A percentile compares a stretch with the other conserved stretches of the same genome.
These are phyloP conservation scores for Oldenlandia corymbosa DNA, from an alignment of 257 asterid species.

Conservation along the genomic window DNA sequence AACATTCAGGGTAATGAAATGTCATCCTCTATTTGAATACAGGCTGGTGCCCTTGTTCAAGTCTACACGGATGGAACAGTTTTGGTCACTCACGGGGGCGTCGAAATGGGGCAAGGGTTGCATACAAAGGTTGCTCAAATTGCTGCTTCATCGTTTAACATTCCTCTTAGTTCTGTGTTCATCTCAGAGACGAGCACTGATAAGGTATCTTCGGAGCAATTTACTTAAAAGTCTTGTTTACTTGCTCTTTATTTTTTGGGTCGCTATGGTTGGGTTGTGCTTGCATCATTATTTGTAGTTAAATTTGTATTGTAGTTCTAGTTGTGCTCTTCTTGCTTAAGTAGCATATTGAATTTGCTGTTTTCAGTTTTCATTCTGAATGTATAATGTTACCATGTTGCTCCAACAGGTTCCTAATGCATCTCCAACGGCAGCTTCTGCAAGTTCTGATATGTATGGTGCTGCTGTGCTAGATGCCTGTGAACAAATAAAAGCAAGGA, in stretches of 20 bases:
- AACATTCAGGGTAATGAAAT: not conserved
- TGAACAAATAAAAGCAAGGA: constrained; percentile 84
- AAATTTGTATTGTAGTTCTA: no score
- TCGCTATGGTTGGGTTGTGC: no score
- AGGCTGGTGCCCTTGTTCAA: constrained; percentile 99
- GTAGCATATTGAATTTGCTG: no score
- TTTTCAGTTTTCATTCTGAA: no score
- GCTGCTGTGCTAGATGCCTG: constrained; percentile 98
- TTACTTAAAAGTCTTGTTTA: not conserved
- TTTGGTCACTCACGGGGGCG: constrained; percentile 95
- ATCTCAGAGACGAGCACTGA: constrained; percentile 97
- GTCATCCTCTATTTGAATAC: constrained; percentile 8
- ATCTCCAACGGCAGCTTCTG: constrained; percentile 98
- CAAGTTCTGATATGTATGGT: constrained; percentile 94
- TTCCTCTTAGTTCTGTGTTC: constrained; percentile 85
- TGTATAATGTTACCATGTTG: not conserved
- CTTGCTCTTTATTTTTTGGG: no score
- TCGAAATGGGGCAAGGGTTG: constrained; percentile 99
- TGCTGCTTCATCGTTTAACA: constrained; percentile 82
- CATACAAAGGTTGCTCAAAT: constrained; percentile 96
- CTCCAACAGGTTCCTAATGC: constrained; percentile 79
- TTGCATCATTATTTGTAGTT: no score
- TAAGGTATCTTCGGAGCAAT: constrained; percentile 47
- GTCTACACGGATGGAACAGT: constrained; percentile 97
- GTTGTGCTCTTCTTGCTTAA: no score